phyloP scores from a whole-genome alignment of 306 rosid species.

The Leucaena leucocephala region DNA sequence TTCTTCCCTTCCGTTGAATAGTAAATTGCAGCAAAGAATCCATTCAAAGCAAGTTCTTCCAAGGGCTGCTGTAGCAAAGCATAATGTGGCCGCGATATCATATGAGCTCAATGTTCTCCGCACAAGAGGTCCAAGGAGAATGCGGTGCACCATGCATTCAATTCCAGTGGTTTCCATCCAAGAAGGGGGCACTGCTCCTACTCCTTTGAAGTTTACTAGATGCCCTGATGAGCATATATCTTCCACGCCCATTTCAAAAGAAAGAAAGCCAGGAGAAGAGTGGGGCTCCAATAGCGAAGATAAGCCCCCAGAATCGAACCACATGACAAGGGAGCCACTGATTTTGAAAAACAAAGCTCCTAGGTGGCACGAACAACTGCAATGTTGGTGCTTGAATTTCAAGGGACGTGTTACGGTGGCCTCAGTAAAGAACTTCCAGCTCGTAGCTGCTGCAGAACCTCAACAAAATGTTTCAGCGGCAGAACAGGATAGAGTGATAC shows the following conservation, averaged over 20 bases:
- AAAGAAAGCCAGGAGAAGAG: slow-evolving; percentile 49
- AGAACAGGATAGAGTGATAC: slow-evolving; percentile 84
- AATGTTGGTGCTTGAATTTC: slow-evolving; percentile 97
- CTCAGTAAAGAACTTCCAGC: slow-evolving; percentile 94
- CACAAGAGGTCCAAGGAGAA: slow-evolving; percentile 94
- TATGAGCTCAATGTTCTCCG: slow-evolving; percentile 92
- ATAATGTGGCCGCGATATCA: slow-evolving; percentile 62
- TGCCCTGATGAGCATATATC: slow-evolving; percentile 39
- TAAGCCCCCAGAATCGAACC: slow-evolving; percentile 35
- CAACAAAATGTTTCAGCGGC: slow-evolving; percentile 57
- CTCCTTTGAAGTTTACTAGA: slow-evolving; percentile 65
- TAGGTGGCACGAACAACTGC: slow-evolving; percentile 95
- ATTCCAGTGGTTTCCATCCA: slow-evolving; percentile 74
- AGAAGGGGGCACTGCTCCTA: slow-evolving; percentile 84
- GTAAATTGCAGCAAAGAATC: slow-evolving; percentile 54
- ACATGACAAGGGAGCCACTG: slow-evolving; percentile 49
- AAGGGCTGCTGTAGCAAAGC: slow-evolving; percentile 51
- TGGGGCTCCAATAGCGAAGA: slow-evolving; percentile 39
- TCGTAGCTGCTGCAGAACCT: slow-evolving; percentile 80
- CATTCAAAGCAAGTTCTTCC: slow-evolving; percentile 66
- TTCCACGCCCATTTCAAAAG: slow-evolving; percentile 41
- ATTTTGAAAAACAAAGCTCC: slow-evolving; percentile 85
- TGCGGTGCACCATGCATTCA: slow-evolving; percentile 76
- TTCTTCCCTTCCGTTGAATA: slow-evolving; percentile 49
- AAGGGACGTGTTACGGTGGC: slow-evolving; percentile 96